A percentile compares a stretch with the other conserved stretches of the same genome.
phyloP scores from a whole-genome alignment of 495 filamentous ascomycete genomes.

The Filosporella fistucella region DNA sequence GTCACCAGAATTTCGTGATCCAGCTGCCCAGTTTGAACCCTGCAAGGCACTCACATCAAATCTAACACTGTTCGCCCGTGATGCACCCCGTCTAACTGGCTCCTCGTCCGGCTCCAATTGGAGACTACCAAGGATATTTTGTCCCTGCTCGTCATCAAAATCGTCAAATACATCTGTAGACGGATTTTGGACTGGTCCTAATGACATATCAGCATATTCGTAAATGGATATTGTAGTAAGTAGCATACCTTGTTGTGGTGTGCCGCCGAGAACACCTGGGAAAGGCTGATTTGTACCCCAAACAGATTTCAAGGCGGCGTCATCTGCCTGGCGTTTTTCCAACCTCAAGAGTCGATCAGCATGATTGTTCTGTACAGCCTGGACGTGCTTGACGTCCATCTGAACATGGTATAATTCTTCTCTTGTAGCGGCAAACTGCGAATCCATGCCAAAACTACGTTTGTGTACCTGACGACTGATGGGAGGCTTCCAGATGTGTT shows the following conservation, averaged over 20 bases:
- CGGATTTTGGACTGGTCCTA: conserved; percentile 72
- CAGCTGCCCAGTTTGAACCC: conserved; percentile 76
- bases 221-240: conserved; percentile 6
- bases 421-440: conserved; percentile 43
- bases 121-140: conserved; percentile 65
- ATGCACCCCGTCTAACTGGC: conserved; percentile 78
- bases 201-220: conserved; percentile 21
- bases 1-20: conserved; percentile 74
- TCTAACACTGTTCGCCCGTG: conserved; percentile 95
- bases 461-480: no score
- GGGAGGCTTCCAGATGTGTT: conserved; percentile 14
- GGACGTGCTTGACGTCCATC: conserved; percentile 80
- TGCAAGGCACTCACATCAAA: conserved; percentile 97
- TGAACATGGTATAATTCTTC: conserved; percentile 85
- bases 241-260: conserved; percentile 72
- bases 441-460: conserved; percentile 46
- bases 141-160: conserved; percentile 76
- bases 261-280: conserved; percentile 69
- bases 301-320: conserved; percentile 76
- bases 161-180: conserved; percentile 73
- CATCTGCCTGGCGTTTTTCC: conserved; percentile 76
- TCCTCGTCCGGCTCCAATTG: conserved; percentile 87
- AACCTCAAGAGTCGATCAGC: conserved; percentile 73
- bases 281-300: conserved; percentile 90
- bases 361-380: conserved; percentile 73